Evolutionary conservation across 306 rosid genomes (phyloP).

Genomic region (Rosa lucieae): DNA sequence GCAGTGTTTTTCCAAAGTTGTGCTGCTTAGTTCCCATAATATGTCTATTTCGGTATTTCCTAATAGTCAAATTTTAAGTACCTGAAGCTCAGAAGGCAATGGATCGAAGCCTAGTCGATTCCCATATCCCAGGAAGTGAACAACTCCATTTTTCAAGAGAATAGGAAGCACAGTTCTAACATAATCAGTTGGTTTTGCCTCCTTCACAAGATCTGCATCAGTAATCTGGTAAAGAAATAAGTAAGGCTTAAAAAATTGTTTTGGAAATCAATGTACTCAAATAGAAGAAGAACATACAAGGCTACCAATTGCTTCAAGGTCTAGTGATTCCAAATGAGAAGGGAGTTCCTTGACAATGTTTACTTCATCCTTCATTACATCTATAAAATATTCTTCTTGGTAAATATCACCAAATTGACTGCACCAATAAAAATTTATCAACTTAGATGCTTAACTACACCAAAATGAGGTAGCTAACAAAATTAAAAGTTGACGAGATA

Average conservation of each 20-base stretch:
- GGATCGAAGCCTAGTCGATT: constrained; percentile 96
- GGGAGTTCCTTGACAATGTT: constrained; percentile 77
- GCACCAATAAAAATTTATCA: constrained; percentile 29
- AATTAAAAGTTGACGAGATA: neutral
- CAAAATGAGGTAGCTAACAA: neutral
- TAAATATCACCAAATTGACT: constrained; percentile 95
- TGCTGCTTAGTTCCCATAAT: neutral
- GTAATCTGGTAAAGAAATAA: constrained; percentile 59
- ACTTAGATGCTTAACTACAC: neutral
- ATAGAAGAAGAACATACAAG: constrained; percentile 48
- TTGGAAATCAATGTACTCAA: constrained; percentile 1
- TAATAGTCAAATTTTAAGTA: constrained; percentile 26
- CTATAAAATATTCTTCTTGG: constrained; percentile 79
- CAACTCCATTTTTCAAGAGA: constrained; percentile 63
- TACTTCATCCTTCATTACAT: constrained; percentile 64
- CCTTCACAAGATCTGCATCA: constrained; percentile 84
- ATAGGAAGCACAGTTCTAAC: constrained; percentile 61
- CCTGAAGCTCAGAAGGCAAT: constrained; percentile 79
- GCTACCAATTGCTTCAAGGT: constrained; percentile 75
- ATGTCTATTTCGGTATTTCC: neutral
- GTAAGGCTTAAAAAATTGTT: constrained; percentile 19
- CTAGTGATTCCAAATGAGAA: constrained; percentile 57
- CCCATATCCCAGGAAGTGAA: constrained; percentile 89
- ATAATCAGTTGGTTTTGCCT: constrained; percentile 76
- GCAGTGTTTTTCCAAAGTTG: neutral